phyloP scores from a whole-genome alignment of 2,329 filamentous ascomycete genomes.

The Talaromyces sp. region DNA sequence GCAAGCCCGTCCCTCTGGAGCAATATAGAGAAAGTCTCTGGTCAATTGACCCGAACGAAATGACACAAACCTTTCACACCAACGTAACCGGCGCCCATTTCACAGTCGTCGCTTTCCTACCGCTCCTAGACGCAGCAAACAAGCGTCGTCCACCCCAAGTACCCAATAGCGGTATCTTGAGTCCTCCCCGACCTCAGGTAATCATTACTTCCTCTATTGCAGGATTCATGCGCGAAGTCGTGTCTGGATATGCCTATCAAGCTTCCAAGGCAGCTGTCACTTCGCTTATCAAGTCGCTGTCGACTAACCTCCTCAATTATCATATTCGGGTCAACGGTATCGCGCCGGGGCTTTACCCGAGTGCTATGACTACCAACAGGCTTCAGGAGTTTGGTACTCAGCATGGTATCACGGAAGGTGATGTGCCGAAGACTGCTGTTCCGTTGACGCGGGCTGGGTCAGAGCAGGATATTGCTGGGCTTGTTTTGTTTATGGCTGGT shows the following conservation, averaged over 20 bases:
- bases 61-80: conserved; percentile 22
- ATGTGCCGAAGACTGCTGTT: conserved; percentile 4
- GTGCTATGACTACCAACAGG: conserved; percentile 7
- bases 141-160: conserved; percentile 8
- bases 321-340: conserved; percentile 23
- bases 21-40: conserved; percentile 31
- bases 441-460: conserved; percentile 33
- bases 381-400: background rate
- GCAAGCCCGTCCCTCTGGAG: background rate
- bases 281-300: conserved; percentile 9
- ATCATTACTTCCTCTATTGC: conserved; percentile 22
- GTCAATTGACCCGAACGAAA: conserved; percentile 23
- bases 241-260: conserved; percentile 18
- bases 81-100: conserved; percentile 31
- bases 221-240: conserved; percentile 21
- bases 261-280: conserved; percentile 20
- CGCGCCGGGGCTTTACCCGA: conserved; percentile 19
- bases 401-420: conserved; percentile 9
- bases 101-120: conserved; percentile 30
- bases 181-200: conserved; percentile 18
- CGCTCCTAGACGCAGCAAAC: conserved; percentile 32
- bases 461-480: conserved; percentile 45
- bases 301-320: conserved; percentile 4
- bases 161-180: background rate
- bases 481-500: conserved; percentile 48